Percentiles rank a stretch among this genome's conserved stretches.
These are phyloP conservation scores for Alternaria sp. DNA, from an alignment of 2,329 filamentous ascomycete genomes.

Conservation along the genomic window DNA sequence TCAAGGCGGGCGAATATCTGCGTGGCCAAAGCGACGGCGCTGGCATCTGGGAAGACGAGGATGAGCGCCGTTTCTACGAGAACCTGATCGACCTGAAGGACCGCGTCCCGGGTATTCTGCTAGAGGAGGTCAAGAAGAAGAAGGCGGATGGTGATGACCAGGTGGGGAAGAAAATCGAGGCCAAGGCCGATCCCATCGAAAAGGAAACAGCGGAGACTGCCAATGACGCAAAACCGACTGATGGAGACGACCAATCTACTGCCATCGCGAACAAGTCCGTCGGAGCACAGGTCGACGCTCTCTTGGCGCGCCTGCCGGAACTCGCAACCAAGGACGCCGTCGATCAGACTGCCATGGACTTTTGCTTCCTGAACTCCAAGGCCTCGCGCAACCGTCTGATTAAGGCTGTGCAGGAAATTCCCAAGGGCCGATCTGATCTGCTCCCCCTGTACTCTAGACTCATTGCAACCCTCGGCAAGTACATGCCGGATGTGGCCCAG, in stretches of 20 bases:
- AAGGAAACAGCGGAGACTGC: slow-evolving; percentile 52
- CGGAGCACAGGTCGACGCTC: slow-evolving; percentile 91
- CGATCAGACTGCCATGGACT: slow-evolving; percentile 92
- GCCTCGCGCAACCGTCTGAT: slow-evolving; percentile 93
- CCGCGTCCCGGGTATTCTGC: slow-evolving; percentile 89
- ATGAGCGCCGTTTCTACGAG: slow-evolving; percentile 97
- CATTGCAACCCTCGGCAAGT: slow-evolving; percentile 89
- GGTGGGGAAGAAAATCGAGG: slow-evolving; percentile 72
- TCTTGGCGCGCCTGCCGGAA: slow-evolving; percentile 87
- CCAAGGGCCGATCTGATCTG: slow-evolving; percentile 90
- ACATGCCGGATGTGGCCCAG: slow-evolving; percentile 93
- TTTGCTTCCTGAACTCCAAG: slow-evolving; percentile 98
- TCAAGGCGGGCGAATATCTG: slow-evolving; percentile 93
- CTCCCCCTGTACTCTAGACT: slow-evolving; percentile 91
- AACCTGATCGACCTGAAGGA: slow-evolving; percentile 94
- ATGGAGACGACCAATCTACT: slow-evolving; percentile 83
- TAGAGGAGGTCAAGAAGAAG: slow-evolving; percentile 96
- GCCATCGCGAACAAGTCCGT: slow-evolving; percentile 97
- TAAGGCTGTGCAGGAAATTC: slow-evolving; percentile 92
- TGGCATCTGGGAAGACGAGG: slow-evolving; percentile 98
- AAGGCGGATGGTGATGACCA: slow-evolving; percentile 82
- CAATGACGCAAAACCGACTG: slow-evolving; percentile 58
- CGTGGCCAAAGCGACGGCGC: slow-evolving; percentile 87
- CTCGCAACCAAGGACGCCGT: slow-evolving; percentile 89
- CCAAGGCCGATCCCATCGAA: slow-evolving; percentile 52